A percentile compares a stretch with the other conserved stretches of the same genome.
Conservation (phyloP, 257 asterid genomes). For the Nicotiana attenuata region DNA sequence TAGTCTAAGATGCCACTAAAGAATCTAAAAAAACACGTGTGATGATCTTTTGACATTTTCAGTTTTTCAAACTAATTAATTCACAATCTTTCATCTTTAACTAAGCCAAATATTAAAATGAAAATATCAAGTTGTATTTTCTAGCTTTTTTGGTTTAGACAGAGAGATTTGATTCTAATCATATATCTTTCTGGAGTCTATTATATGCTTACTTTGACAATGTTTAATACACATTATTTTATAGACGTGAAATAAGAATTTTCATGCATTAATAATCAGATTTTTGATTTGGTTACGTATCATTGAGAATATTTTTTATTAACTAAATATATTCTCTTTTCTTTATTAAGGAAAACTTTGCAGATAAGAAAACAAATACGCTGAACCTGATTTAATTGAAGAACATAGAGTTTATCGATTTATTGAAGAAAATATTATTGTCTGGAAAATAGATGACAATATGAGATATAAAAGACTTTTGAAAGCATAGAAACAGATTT, state of each 20-base stretch:
- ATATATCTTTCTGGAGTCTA: background rate
- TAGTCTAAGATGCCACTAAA: background rate
- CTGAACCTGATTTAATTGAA: background rate
- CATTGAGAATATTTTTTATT: background rate
- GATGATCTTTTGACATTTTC: conserved; percentile 17
- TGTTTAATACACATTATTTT: background rate
- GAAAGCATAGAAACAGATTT: background rate
- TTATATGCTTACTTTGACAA: conserved; percentile 6
- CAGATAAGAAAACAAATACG: background rate
- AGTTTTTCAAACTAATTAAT: background rate
- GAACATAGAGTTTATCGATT: background rate
- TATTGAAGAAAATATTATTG: background rate
- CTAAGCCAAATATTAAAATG: background rate
- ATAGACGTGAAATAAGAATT: background rate
- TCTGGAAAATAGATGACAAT: conserved; percentile 11
- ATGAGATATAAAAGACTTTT: background rate
- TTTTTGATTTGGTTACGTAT: background rate
- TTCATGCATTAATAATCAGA: background rate
- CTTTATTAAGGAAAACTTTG: background rate
- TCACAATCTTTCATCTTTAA: background rate
- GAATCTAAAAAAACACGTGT: conserved; percentile 7
- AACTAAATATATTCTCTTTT: background rate
- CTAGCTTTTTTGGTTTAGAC: background rate
- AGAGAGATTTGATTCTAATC: conserved; percentile 1
- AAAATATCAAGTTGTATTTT: conserved; percentile 4